These are phyloP conservation scores for Naganishia vaughanmartiniae DNA, from an alignment of 768 basidiomycete species.

Conservation along the genomic window DNA sequence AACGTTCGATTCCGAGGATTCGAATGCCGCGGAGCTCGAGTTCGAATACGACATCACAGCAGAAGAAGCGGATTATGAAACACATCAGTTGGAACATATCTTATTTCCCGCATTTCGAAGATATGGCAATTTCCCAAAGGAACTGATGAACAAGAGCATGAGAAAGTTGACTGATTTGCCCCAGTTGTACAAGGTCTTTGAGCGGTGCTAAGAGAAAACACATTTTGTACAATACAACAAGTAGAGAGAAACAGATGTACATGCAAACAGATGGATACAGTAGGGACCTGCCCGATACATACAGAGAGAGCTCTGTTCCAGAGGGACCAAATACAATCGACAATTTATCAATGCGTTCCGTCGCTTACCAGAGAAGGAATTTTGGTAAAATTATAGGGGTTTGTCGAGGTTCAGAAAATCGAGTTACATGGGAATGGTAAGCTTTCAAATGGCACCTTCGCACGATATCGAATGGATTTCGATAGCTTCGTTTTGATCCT, in stretches of 20 bases:
- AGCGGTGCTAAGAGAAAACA: slow-evolving; percentile 64
- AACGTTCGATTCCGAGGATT: slow-evolving; percentile 4
- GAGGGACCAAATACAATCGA: not conserved
- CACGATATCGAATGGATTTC: not conserved
- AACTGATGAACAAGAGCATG: slow-evolving; percentile 65
- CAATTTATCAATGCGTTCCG: not conserved
- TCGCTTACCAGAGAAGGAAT: not conserved
- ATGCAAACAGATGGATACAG: slow-evolving; percentile 1
- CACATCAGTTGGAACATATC: slow-evolving; percentile 88
- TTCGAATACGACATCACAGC: slow-evolving; percentile 37
- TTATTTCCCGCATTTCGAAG: slow-evolving; percentile 81
- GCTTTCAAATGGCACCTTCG: not conserved
- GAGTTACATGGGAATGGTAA: not conserved
- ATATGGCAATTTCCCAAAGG: slow-evolving; percentile 68
- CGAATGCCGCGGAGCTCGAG: slow-evolving; percentile 24
- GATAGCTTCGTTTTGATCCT: not conserved
- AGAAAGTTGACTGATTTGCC: slow-evolving; percentile 85
- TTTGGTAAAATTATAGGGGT: not conserved
- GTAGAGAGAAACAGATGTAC: not conserved
- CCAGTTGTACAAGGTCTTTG: slow-evolving; percentile 90
- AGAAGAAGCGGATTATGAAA: slow-evolving; percentile 53
- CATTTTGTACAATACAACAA: not conserved
- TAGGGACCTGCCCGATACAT: not conserved
- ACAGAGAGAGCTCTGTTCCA: not conserved
- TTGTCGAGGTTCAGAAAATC: not conserved